phyloP scores from a whole-genome alignment of 768 basidiomycete species.

The Dentipellis sp. region DNA sequence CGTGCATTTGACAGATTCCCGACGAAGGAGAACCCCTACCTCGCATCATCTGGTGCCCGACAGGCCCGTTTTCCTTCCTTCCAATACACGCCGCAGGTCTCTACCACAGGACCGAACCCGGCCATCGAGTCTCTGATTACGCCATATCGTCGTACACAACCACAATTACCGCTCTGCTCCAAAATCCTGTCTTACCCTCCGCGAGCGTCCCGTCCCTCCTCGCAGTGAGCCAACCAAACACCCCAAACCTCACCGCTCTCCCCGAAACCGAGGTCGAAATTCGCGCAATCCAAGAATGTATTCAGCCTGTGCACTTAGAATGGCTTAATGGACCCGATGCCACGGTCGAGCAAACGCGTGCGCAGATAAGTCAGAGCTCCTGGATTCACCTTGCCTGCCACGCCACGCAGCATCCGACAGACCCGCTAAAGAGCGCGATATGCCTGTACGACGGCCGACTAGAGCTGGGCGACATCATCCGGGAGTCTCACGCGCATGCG shows the following conservation, averaged over 20 bases:
- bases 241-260: not conserved
- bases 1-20: not conserved
- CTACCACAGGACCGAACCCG: not conserved
- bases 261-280: slow-evolving; percentile 4
- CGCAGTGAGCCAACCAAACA: not conserved
- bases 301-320: not conserved
- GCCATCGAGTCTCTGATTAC: slow-evolving; percentile 15
- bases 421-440: slow-evolving; percentile 23
- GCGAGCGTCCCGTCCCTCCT: not conserved
- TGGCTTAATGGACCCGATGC: not conserved
- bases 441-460: slow-evolving; percentile 17
- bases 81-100: not conserved
- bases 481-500: slow-evolving; percentile 9
- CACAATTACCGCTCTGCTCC: slow-evolving; percentile 17
- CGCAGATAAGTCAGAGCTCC: not conserved
- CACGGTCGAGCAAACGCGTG: slow-evolving; percentile 5
- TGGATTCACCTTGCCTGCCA: slow-evolving; percentile 23
- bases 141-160: slow-evolving; percentile 23
- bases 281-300: not conserved
- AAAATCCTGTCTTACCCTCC: not conserved
- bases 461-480: slow-evolving; percentile 14
- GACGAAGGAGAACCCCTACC: not conserved
- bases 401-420: slow-evolving; percentile 14
- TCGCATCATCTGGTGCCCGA: not conserved
- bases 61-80: not conserved